Evolutionary conservation across 768 basidiomycete species (phyloP), one percentile per base, ranked within the genome.

Genomic region (Punctularia strigosozonata): DNA sequence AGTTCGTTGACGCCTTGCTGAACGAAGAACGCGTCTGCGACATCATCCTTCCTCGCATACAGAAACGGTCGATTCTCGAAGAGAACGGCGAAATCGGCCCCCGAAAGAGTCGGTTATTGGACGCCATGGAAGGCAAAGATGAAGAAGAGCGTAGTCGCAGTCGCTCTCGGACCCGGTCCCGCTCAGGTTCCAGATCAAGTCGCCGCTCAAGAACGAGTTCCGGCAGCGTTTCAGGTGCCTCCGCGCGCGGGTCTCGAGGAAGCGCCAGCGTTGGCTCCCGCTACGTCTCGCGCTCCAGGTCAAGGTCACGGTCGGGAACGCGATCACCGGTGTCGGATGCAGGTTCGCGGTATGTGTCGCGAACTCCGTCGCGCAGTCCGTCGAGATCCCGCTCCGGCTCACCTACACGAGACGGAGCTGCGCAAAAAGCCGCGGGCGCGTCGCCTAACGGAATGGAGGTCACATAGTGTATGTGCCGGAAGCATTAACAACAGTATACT

Each of bases 11-110:
- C 57, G 65, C 74, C 31, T 68, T 98, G 7, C 62, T 98, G 23
- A 75, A 70, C 4, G 82, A 94, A 53, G 95, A 98, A 44, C 73
- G 91, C 42, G 92, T 90, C 4, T 98, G 94, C 59, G 95, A 98
- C 61, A 86, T 89, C 50, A 97, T 98, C 50, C 63, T 99, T 32
- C 95, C 95, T 13, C 79, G 95, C 36, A 60, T 97, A 44, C 74
- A 77, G 6, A 90, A 85, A 62, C 74, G 95, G 17, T 72, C 77
- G 38, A 77, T 86, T 3, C 63, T 98, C 19, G 95, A 98, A 63
- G 94, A 99, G 54, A 86, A 78, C 15, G 83, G 86, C 31, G 91
- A 97, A 6, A 69, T 99, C 18, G 80, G 80, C 0, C 83, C 86
- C 3, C 66, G 94, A 13, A 77, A 84, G 56, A 90, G 87, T 57